Evolutionary conservation across 148 eudicot genomes (phyloP).

Genomic region (Euryodendron excelsum): DNA sequence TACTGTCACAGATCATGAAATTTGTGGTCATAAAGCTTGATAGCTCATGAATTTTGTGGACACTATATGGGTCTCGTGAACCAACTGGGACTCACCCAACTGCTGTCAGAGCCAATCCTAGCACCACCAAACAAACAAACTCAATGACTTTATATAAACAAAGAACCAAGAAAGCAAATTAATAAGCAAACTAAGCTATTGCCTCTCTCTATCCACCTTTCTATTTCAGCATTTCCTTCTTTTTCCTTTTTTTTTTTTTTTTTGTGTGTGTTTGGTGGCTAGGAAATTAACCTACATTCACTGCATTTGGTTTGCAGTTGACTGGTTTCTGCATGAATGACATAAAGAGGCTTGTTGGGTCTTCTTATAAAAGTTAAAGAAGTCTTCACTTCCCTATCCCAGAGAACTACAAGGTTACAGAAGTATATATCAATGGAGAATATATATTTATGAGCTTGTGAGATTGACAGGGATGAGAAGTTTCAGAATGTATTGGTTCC

Average conservation of each 20-base stretch:
- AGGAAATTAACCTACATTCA: slow-evolving; percentile 26
- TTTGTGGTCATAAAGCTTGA: not conserved
- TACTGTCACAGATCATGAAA: not conserved
- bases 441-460: too few species aligned
- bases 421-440: not conserved
- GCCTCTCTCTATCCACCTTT: not conserved
- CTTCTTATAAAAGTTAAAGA: slow-evolving; percentile 19
- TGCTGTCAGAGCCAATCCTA: slow-evolving; percentile 10
- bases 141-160: not conserved
- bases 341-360: slow-evolving; percentile 36
- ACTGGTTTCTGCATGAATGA: slow-evolving; percentile 59
- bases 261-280: slow-evolving; percentile 2
- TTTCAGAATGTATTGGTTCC: slow-evolving; percentile 28
- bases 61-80: slow-evolving; percentile 55
- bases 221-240: not conserved
- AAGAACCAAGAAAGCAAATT: not conserved
- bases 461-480: not conserved
- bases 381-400: not conserved
- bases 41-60: slow-evolving; percentile 41
- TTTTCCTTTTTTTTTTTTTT: too few species aligned
- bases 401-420: not conserved
- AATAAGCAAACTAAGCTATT: not conserved
- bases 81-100: slow-evolving; percentile 47
- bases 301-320: slow-evolving; percentile 62
- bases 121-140: slow-evolving; percentile 29